Evolutionary conservation across 1,284 basidiomycete species (phyloP).

Genomic region (Pseudozyma thailandica): DNA sequence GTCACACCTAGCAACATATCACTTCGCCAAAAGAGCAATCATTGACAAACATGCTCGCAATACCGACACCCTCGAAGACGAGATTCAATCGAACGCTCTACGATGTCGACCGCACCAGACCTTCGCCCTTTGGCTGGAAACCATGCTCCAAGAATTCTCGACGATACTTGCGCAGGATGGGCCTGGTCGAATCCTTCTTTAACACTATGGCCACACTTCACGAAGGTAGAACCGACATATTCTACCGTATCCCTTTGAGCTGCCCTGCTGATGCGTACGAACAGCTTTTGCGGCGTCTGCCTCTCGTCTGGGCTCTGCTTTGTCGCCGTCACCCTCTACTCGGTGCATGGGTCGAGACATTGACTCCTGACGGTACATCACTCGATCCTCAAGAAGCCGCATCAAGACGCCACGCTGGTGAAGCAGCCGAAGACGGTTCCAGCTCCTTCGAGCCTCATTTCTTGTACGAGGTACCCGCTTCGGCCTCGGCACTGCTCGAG

Average conservation of each 20-base stretch:
- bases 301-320: constrained; percentile 41
- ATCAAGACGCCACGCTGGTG: constrained; percentile 23
- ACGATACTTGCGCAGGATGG: constrained; percentile 42
- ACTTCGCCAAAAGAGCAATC: too few relatives aligned
- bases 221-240: constrained; percentile 48
- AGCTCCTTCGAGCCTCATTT: constrained; percentile 50
- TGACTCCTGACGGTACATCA: constrained; percentile 22
- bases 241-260: constrained; percentile 33
- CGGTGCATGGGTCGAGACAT: constrained; percentile 21
- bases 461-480: constrained; percentile 22
- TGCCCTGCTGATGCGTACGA: constrained; percentile 16
- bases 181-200: constrained; percentile 49
- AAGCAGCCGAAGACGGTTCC: constrained; percentile 34
- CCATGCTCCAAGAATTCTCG: constrained; percentile 11
- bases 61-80: constrained; percentile 16
- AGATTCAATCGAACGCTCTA: constrained; percentile 36
- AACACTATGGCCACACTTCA: constrained; percentile 45
- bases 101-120: constrained; percentile 40
- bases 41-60: constrained; percentile 22
- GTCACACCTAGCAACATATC: too few relatives aligned
- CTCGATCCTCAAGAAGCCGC: constrained; percentile 30
- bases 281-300: constrained; percentile 25
- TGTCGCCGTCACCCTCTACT: constrained; percentile 45
- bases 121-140: constrained; percentile 42
- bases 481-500: constrained; percentile 23